phyloP scores from a whole-genome alignment of 441 rosid genomes.

The Populus trichocarpa region DNA sequence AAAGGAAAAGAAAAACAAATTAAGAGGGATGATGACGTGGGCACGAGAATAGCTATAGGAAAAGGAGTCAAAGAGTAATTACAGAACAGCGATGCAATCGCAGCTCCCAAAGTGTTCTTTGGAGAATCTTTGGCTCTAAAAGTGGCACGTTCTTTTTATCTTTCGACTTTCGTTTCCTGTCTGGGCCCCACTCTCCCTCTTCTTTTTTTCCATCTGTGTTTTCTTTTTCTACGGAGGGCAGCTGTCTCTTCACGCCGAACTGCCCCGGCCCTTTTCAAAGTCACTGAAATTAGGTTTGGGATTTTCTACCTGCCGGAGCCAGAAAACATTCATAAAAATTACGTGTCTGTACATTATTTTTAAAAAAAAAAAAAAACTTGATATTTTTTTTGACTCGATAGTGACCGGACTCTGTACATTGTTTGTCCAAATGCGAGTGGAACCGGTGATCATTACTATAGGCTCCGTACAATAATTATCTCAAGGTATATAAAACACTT shows the following conservation, averaged over 20 bases:
- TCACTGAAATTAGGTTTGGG: no score
- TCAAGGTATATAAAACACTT: no score
- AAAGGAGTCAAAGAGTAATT: slow-evolving; percentile 8
- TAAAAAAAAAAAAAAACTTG: no score
- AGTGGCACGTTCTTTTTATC: neutral
- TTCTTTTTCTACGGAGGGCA: neutral
- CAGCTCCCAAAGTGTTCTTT: neutral
- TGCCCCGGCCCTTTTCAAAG: no score
- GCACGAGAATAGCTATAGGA: neutral
- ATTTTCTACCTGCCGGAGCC: no score
- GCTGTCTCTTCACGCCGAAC: neutral
- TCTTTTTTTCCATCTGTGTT: neutral
- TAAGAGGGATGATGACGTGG: neutral
- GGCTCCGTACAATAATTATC: no score
- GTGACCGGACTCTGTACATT: no score
- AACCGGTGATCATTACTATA: no score
- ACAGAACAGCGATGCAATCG: neutral
- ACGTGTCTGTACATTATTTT: no score
- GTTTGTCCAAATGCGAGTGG: no score
- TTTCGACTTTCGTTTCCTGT: neutral
- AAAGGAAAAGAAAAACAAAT: neutral
- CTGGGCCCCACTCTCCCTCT: neutral
- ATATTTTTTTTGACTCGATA: no score
- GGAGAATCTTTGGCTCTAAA: neutral
- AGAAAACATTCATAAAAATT: no score